A percentile compares a stretch with the other conserved stretches of the same genome.
These are phyloP conservation scores for Setaria viridis DNA, from an alignment of 202 grass and related monocot species.

Conservation along the genomic window DNA sequence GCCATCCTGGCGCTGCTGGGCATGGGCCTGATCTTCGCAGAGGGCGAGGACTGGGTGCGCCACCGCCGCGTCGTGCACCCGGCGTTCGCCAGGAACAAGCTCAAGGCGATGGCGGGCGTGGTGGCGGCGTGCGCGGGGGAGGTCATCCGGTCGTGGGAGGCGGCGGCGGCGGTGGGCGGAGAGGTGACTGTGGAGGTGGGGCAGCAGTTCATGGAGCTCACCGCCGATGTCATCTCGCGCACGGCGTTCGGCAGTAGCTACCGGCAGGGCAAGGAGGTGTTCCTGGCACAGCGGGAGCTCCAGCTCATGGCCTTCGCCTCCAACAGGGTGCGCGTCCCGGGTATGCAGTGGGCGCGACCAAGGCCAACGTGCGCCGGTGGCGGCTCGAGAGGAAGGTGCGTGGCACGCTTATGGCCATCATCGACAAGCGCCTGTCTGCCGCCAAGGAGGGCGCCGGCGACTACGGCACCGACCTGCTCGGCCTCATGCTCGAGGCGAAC, in stretches of 20 bases:
- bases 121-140: conserved; percentile 49
- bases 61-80: conserved; percentile 66
- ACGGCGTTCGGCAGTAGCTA: conserved; percentile 70
- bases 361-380: conserved; percentile 47
- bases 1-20: conserved; percentile 49
- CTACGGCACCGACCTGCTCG: conserved; percentile 60
- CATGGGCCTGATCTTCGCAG: conserved; percentile 44
- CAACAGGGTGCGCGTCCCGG: conserved; percentile 15
- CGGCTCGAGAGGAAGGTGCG: conserved; percentile 45
- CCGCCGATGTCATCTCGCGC: conserved; percentile 64
- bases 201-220: conserved; percentile 58
- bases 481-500: conserved; percentile 58
- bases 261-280: conserved; percentile 62
- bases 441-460: conserved; percentile 3
- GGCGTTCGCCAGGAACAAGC: conserved; percentile 73
- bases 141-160: conserved; percentile 54
- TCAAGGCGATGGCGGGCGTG: conserved; percentile 52
- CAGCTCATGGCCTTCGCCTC: conserved; percentile 48
- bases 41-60: conserved; percentile 59
- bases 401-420: conserved; percentile 47
- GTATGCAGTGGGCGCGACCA: conserved; percentile 39
- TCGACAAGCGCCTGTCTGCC: conserved; percentile 27
- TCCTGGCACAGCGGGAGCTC: conserved; percentile 62
- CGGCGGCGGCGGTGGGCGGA: not conserved
- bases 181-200: conserved; percentile 48